Base-by-base conservation (phyloP, 2,329 filamentous ascomycete genomes). In the Cadophora gregata region DNA sequence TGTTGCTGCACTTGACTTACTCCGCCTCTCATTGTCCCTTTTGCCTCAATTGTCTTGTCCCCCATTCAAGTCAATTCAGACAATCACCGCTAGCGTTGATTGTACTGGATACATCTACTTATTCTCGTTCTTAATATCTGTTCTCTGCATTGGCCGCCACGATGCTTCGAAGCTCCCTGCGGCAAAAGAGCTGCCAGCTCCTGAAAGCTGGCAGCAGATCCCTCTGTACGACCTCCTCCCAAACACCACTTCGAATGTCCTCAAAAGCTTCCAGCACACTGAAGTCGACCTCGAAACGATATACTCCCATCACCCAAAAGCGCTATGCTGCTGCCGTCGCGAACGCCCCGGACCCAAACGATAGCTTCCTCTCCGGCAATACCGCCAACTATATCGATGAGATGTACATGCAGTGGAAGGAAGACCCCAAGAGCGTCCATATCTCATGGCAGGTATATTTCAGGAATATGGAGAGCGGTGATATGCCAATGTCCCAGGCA, bases 401-500 rank as follows among this genome's bases (percentile, higher is more conserved):
- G 85, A 99, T 99, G 96, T 99, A 99, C 82, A 85, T 97, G 84
- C 90, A 94, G 79, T 99, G 96, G 96, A 97, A 95, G 82, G 85
- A 92, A 71, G 93, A 99, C 76, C 94, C 96, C 62, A 87, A 89
- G 76, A 97, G 93, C 78, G 96, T 99, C 67, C 96, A 99, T 81
- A 86, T 97, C 76, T 99, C 96, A 79, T 99, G 96, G 96, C 95
- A 97, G 83, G 90, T 96, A 78, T 99, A 99, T 87, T 99, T 99
- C 87, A 93, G 90, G 83, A 99, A 99, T 83, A 97, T 99, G 92
- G 96, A 99, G 85, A 92, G 89, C 73, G 96, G 96, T 79, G 92
- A 96, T 77, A 98, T 99, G 93, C 95, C 95, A 78, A 93, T 97
- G 78, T 96, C 95, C 70, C 92, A 97, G 82, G 96, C 96, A 74